Conservation (phyloP, 2,329 filamentous ascomycete species). For the Botryotinia globosa region DNA sequence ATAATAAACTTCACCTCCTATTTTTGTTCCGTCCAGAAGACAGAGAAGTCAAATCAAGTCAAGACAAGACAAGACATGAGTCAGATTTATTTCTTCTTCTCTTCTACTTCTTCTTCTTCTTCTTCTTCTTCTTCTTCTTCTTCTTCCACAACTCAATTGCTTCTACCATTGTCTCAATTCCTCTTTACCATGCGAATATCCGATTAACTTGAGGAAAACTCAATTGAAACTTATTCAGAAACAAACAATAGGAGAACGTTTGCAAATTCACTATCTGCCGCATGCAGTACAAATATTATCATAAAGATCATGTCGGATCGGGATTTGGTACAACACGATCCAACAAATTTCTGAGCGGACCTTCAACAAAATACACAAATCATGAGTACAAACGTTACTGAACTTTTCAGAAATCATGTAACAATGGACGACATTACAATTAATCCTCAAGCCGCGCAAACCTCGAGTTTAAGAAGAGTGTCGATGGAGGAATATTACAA, state of each 20-base stretch:
- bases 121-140: neutral
- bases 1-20: neutral
- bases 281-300: slow-evolving; percentile 4
- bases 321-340: neutral
- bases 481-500: slow-evolving; percentile 18
- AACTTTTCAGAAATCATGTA: slow-evolving; percentile 15
- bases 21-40: neutral
- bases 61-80: slow-evolving; percentile 8
- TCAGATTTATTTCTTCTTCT: neutral
- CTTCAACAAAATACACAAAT: neutral
- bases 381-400: slow-evolving; percentile 9
- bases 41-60: neutral
- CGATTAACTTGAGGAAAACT: neutral
- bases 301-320: slow-evolving; percentile 8
- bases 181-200: neutral
- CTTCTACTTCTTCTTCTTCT: neutral
- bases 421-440: slow-evolving; percentile 15
- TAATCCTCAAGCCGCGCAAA: neutral
- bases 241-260: slow-evolving; percentile 8
- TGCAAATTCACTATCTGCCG: slow-evolving; percentile 3
- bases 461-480: neutral
- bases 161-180: neutral
- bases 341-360: neutral
- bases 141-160: neutral
- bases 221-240: slow-evolving; percentile 1